Evolutionary conservation across 2,329 filamentous ascomycete genomes (phyloP).

Genomic region (Microascus cirrosus): DNA sequence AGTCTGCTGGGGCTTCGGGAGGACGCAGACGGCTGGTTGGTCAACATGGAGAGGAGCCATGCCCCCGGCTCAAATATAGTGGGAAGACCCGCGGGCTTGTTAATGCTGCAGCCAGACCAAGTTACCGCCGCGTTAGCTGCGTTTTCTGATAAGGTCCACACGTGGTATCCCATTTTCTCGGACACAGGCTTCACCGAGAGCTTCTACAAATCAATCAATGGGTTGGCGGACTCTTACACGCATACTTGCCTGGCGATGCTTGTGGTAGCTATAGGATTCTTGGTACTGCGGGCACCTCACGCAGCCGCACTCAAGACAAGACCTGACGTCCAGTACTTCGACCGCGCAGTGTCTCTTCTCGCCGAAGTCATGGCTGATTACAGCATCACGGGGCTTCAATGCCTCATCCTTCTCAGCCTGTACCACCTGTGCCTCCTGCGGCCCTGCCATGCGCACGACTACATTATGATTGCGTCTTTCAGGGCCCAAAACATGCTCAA

Average conservation of each 20-base stretch:
- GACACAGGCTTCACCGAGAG: slow-evolving; percentile 10
- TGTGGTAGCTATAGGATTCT: slow-evolving; percentile 14
- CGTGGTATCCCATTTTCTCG: slow-evolving; percentile 15
- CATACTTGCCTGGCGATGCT: slow-evolving; percentile 14
- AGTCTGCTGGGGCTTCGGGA: not conserved
- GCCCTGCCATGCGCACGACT: slow-evolving; percentile 18
- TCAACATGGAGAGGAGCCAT: not conserved
- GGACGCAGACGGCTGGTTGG: not conserved
- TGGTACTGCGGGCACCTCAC: slow-evolving; percentile 8
- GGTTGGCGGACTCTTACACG: slow-evolving; percentile 9
- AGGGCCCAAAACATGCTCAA: slow-evolving; percentile 16
- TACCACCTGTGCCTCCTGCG: slow-evolving; percentile 15
- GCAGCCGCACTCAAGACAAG: slow-evolving; percentile 5
- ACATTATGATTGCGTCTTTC: slow-evolving; percentile 15
- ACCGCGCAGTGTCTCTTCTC: slow-evolving; percentile 11
- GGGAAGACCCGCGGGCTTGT: slow-evolving; percentile 3
- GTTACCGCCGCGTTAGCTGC: slow-evolving; percentile 10
- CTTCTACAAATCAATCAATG: slow-evolving; percentile 11
- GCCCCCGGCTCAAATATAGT: not conserved
- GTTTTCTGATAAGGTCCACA: slow-evolving; percentile 15
- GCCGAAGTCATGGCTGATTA: slow-evolving; percentile 13
- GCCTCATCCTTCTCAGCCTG: slow-evolving; percentile 13
- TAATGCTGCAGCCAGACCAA: slow-evolving; percentile 12
- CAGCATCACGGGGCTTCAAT: slow-evolving; percentile 14
- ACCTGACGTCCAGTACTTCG: slow-evolving; percentile 10